Conservation (phyloP, 2,329 filamentous ascomycete genomes). For the Calonectria pteridis region DNA sequence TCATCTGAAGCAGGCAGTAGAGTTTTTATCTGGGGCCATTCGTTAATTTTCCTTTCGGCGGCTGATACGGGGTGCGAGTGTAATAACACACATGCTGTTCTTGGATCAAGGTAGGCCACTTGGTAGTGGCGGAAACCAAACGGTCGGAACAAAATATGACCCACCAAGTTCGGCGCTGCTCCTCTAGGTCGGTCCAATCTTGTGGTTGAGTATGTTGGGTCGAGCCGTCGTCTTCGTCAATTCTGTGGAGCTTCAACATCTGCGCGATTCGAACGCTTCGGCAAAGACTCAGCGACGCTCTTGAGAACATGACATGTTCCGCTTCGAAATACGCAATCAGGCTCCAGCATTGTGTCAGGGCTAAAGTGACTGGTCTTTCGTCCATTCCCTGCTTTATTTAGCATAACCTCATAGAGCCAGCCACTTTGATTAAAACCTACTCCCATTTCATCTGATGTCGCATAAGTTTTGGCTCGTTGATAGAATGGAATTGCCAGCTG, state of each 20-base stretch:
- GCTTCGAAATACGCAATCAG: slow-evolving; percentile 82
- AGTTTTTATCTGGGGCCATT: slow-evolving; percentile 69
- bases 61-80: no score
- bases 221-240: slow-evolving; percentile 68
- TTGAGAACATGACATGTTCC: slow-evolving; percentile 82
- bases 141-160: slow-evolving; percentile 81
- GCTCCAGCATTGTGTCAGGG: slow-evolving; percentile 81
- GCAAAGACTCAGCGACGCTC: slow-evolving; percentile 84
- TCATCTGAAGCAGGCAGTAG: slow-evolving; percentile 81
- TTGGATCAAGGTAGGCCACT: slow-evolving; percentile 86
- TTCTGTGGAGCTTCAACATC: slow-evolving; percentile 83
- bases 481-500: slow-evolving; percentile 33
- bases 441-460: slow-evolving; percentile 36
- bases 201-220: slow-evolving; percentile 60
- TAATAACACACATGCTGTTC: slow-evolving; percentile 65
- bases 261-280: slow-evolving; percentile 75
- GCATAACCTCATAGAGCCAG: not conserved
- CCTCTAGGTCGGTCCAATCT: slow-evolving; percentile 80
- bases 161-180: slow-evolving; percentile 87
- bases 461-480: slow-evolving; percentile 30
- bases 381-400: slow-evolving; percentile 32
- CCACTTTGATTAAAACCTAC: not conserved
- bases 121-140: slow-evolving; percentile 85
- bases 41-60: no score
- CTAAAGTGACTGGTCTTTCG: slow-evolving; percentile 63